These are phyloP conservation scores for Cicer chorassanicum DNA, from an alignment of 306 rosid genomes.

Conservation along the genomic window DNA sequence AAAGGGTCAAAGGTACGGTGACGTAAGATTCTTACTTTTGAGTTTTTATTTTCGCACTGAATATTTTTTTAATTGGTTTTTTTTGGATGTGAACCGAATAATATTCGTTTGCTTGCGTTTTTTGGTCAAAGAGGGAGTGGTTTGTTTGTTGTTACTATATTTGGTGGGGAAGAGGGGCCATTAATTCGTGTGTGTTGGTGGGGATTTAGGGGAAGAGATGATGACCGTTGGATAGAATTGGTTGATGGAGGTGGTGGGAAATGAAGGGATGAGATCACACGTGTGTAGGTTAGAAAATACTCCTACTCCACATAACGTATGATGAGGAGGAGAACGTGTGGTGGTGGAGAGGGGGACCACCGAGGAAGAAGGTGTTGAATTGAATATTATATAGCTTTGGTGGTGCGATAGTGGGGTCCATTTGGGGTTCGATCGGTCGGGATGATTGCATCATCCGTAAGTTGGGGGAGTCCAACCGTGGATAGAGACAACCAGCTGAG, in stretches of 20 bases:
- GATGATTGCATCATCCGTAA: conserved; percentile 46
- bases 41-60: conserved; percentile 32
- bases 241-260: neutral
- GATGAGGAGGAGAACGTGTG: conserved; percentile 69
- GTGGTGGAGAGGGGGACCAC: conserved; percentile 66
- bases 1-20: conserved; percentile 84
- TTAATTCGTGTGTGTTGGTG: conserved; percentile 6
- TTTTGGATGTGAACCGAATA: conserved; percentile 14
- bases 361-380: conserved; percentile 5
- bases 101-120: conserved; percentile 46
- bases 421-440: conserved; percentile 43
- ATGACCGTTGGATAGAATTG: conserved; percentile 18
- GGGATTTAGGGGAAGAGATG: neutral
- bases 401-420: conserved; percentile 11
- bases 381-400: conserved; percentile 1
- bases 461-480: conserved; percentile 48
- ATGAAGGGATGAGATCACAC: conserved; percentile 54
- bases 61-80: neutral
- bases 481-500: conserved; percentile 33
- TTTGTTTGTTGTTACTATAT: conserved; percentile 9
- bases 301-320: conserved; percentile 9
- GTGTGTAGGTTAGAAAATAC: neutral
- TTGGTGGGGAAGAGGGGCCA: neutral
- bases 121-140: conserved; percentile 59
- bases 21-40: conserved; percentile 59